Conservation (phyloP, 2,329 filamentous ascomycete genomes). For the Aspergillus fructus region DNA sequence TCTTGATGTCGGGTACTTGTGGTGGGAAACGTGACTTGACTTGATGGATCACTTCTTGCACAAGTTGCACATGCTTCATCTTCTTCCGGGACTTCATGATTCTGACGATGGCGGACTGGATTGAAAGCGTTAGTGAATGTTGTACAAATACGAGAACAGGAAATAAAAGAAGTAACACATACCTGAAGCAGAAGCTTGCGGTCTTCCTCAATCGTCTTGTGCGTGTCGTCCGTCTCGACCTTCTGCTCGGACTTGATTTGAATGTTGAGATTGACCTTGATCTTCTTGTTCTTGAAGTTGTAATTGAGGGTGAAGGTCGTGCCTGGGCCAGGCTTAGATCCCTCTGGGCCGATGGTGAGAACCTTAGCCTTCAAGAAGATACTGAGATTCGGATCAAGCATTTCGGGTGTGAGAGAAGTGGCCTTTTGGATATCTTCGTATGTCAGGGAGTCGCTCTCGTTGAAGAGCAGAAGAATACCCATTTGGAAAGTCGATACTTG, state of each 20-base stretch:
- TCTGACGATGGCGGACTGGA: slow-evolving; percentile 91
- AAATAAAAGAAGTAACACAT: slow-evolving; percentile 50
- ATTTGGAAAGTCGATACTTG: slow-evolving; percentile 98
- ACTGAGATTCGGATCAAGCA: slow-evolving; percentile 79
- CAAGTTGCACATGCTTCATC: slow-evolving; percentile 95
- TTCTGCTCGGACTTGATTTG: slow-evolving; percentile 94
- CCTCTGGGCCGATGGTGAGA: slow-evolving; percentile 67
- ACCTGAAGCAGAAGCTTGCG: slow-evolving; percentile 95
- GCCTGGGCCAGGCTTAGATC: slow-evolving; percentile 73
- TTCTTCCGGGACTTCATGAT: slow-evolving; percentile 99
- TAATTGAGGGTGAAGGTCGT: slow-evolving; percentile 84
- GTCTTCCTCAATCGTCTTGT: slow-evolving; percentile 99
- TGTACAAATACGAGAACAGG: not conserved
- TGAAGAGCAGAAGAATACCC: slow-evolving; percentile 92
- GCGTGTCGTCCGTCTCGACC: slow-evolving; percentile 93
- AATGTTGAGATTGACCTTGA: slow-evolving; percentile 94
- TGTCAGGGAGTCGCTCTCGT: slow-evolving; percentile 78
- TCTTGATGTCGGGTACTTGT: slow-evolving; percentile 95
- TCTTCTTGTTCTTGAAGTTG: slow-evolving; percentile 97
- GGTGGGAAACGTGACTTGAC: slow-evolving; percentile 91
- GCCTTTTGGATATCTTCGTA: slow-evolving; percentile 85
- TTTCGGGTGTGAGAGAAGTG: slow-evolving; percentile 76
- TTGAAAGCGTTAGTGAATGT: slow-evolving; percentile 11
- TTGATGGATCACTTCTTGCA: slow-evolving; percentile 93
- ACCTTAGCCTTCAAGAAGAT: slow-evolving; percentile 95